phyloP scores from a whole-genome alignment of 2,329 filamentous ascomycete genomes.

The Alternaria triticimaculans region DNA sequence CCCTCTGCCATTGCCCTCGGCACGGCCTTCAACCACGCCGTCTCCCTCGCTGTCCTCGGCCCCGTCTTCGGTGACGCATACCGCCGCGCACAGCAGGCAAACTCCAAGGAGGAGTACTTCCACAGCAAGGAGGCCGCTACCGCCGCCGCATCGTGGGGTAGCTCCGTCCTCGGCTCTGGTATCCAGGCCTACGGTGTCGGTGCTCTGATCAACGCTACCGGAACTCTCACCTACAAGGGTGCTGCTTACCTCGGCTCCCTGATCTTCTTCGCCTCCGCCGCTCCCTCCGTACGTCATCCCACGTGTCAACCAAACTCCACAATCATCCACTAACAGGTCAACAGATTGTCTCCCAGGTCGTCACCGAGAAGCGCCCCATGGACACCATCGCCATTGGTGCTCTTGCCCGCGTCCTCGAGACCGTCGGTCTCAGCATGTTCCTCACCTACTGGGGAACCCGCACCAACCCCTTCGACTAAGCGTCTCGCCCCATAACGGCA shows the following conservation, averaged over 20 bases:
- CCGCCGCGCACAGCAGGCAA: slow-evolving; percentile 86
- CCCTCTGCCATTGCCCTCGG: slow-evolving; percentile 96
- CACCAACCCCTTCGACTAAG: slow-evolving; percentile 87
- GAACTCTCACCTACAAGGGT: slow-evolving; percentile 95
- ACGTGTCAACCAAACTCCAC: neutral
- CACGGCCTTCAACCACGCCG: slow-evolving; percentile 92
- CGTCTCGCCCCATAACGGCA: slow-evolving; percentile 19
- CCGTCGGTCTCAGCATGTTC: slow-evolving; percentile 88
- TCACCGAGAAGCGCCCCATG: slow-evolving; percentile 89
- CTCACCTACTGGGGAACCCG: slow-evolving; percentile 97
- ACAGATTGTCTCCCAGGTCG: slow-evolving; percentile 83
- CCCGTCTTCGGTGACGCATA: slow-evolving; percentile 95
- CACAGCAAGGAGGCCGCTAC: slow-evolving; percentile 90
- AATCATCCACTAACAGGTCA: slow-evolving; percentile 25
- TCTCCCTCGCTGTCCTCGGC: slow-evolving; percentile 83
- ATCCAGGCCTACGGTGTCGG: slow-evolving; percentile 89
- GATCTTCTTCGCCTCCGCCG: slow-evolving; percentile 90
- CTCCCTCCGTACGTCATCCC: slow-evolving; percentile 73
- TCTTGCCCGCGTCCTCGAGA: slow-evolving; percentile 87
- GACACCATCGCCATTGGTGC: slow-evolving; percentile 89
- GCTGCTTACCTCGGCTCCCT: slow-evolving; percentile 90
- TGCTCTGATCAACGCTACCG: slow-evolving; percentile 86
- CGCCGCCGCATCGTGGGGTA: slow-evolving; percentile 88
- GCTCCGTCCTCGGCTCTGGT: slow-evolving; percentile 85
- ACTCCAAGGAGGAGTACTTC: slow-evolving; percentile 96